Evolutionary conservation across 2,329 filamentous ascomycete genomes (phyloP).

Genomic region (Hypoxylon sp.): DNA sequence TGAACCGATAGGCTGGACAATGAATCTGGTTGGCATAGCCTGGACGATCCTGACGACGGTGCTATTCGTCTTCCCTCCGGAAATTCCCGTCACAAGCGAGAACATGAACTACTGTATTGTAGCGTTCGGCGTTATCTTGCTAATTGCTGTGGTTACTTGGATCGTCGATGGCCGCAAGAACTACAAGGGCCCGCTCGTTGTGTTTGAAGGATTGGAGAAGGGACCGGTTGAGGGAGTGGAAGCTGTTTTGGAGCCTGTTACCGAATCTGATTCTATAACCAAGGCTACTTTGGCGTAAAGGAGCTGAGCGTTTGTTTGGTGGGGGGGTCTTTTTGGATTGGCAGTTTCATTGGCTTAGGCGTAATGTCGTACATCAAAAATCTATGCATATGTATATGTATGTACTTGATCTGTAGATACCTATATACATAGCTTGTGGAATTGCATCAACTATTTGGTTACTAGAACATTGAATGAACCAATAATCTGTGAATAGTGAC

Average conservation of each 20-base stretch:
- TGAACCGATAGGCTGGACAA: slow-evolving; percentile 69
- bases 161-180: slow-evolving; percentile 65
- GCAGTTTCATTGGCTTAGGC: neutral
- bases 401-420: slow-evolving; percentile 1
- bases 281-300: slow-evolving; percentile 15
- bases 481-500: neutral
- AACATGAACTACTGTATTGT: slow-evolving; percentile 77
- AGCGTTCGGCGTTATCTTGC: slow-evolving; percentile 64
- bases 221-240: slow-evolving; percentile 48
- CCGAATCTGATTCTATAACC: slow-evolving; percentile 16
- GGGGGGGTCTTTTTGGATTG: neutral
- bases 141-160: slow-evolving; percentile 63
- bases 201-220: slow-evolving; percentile 48
- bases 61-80: slow-evolving; percentile 81
- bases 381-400: neutral
- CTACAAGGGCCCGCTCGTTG: slow-evolving; percentile 59
- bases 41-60: slow-evolving; percentile 81
- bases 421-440: neutral
- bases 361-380: neutral
- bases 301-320: neutral
- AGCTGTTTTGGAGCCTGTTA: slow-evolving; percentile 22
- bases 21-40: slow-evolving; percentile 73
- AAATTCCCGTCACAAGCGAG: slow-evolving; percentile 72
- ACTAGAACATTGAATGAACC: neutral
- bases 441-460: neutral